Evolutionary conservation across 768 basidiomycete genomes (phyloP).

Genomic region (Phlebiopsis gigantea): DNA sequence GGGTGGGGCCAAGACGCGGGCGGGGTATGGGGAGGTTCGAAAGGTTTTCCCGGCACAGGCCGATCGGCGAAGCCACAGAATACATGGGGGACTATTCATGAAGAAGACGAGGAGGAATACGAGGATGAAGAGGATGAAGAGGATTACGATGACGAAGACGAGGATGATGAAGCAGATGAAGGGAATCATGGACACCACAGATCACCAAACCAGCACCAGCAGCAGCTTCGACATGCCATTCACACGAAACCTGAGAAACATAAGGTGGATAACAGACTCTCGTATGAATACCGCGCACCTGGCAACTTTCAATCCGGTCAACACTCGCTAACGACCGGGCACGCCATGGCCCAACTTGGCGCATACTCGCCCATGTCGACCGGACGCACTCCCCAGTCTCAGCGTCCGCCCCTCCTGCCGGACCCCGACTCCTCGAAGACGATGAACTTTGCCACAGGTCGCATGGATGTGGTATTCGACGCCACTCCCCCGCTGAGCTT

Average conservation of each 20-base stretch:
- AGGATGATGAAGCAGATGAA: not conserved
- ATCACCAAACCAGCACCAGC: not conserved
- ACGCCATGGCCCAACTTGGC: not conserved
- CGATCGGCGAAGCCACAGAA: not conserved
- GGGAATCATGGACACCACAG: not conserved
- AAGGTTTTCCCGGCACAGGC: not conserved
- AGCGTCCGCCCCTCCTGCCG: not conserved
- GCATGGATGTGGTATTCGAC: conserved; percentile 18
- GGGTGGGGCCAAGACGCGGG: not conserved
- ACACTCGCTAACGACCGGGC: not conserved
- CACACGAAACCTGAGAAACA: not conserved
- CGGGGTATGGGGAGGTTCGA: not conserved
- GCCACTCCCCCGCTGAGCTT: conserved; percentile 17
- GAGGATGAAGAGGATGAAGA: conserved; percentile 9
- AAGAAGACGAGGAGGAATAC: conserved; percentile 15
- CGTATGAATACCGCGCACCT: conserved; percentile 7
- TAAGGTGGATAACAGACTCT: conserved; percentile 7
- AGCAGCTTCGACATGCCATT: not conserved
- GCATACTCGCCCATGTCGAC: not conserved
- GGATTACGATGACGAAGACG: conserved; percentile 9
- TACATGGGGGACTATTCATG: conserved; percentile 5
- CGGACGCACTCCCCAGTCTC: not conserved
- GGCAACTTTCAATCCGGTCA: not conserved
- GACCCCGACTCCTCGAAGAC: conserved; percentile 20
- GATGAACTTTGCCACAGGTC: conserved; percentile 22